Evolutionary conservation across 2,329 filamentous ascomycete species (phyloP), one percentile per base, ranked within the genome.

Genomic region (Phaeosphaeria sp.): DNA sequence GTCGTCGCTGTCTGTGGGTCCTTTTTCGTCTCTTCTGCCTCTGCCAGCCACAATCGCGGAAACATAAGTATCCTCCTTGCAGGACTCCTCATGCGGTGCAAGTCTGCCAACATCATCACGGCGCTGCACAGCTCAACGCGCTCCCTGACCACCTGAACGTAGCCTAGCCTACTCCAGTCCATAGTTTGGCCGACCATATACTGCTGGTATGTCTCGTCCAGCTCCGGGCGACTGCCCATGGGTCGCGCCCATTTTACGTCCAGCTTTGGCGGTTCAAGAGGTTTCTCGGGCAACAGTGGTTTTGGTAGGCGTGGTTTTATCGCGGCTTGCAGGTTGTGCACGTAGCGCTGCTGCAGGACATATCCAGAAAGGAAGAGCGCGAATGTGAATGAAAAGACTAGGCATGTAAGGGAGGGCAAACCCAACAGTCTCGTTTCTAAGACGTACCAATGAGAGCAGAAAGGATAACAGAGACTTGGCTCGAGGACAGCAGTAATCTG

Each of bases 361-460:
- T 96, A 97, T 69, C 93, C 93, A 51, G 91, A 92, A 30, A 97
- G 83, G 76, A 97, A 97, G 23, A 97, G 87, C 4, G 93, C 86
- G 39, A 89, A 77, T 2, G 93, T 96, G 78, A 92, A 97, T 23
- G 91, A 75, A 62, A 91, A 80, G 58, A 97, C 90, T 78, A 60
- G 10, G 3, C 39, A 4, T 47, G 55, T 69, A 41, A 72, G 62
- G 44, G 11, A 41, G 25, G 25, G 18, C 22, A 18, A 30, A 22
- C 22, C 13, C 4, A 5, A 27, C 25, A 7, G 2, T 41, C 22
- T 51, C 41, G 56, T 49, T 22, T 49, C 23, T 21, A 6, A 23
- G 55, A 75, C 82, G 58, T 83, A 91, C 90, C 82, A 61, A 91
- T 85, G 41, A 79, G 75, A 10, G 85, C 84, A 23, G 89, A 89